phyloP scores from a whole-genome alignment of 202 grass and related monocot genomes.

The Bolboschoenoplectus hybrid region DNA sequence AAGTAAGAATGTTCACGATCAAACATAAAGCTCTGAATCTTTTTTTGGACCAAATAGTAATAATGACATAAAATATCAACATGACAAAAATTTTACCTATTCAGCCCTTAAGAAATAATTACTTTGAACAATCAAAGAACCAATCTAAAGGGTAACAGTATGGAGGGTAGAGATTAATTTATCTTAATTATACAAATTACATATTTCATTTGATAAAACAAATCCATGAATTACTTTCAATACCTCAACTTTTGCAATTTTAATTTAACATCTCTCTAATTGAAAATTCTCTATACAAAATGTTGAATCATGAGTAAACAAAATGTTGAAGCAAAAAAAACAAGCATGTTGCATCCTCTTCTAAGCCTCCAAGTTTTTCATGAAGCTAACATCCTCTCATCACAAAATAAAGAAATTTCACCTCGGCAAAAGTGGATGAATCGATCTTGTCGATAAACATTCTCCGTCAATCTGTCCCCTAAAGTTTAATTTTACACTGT shows the following conservation, averaged over 20 bases:
- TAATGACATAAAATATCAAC: not conserved
- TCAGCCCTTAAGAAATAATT: too few relatives aligned
- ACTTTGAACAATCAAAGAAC: not conserved
- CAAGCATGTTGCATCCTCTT: not conserved
- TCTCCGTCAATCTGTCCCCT: conserved; percentile 22
- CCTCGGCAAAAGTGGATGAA: not conserved
- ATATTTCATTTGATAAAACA: not conserved
- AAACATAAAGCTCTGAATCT: not conserved
- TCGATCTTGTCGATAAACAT: not conserved
- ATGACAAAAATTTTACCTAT: not conserved
- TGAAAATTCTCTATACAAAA: conserved; percentile 11
- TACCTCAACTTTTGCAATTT: conserved; percentile 6
- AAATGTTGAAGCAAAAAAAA: not conserved
- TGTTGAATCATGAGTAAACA: not conserved
- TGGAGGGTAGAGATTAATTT: conserved; percentile 15
- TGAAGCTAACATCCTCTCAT: conserved; percentile 12
- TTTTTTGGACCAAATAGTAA: not conserved
- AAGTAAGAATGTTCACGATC: not conserved
- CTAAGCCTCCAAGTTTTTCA: not conserved
- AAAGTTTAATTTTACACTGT: conserved; percentile 18
- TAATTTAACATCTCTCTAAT: not conserved
- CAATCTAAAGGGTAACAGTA: not conserved
- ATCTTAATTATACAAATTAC: conserved; percentile 9
- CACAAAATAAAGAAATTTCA: conserved; percentile 10
- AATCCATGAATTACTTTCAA: conserved; percentile 17